Conservation (phyloP, 768 basidiomycete species). For the Psilocybe cubensis region DNA sequence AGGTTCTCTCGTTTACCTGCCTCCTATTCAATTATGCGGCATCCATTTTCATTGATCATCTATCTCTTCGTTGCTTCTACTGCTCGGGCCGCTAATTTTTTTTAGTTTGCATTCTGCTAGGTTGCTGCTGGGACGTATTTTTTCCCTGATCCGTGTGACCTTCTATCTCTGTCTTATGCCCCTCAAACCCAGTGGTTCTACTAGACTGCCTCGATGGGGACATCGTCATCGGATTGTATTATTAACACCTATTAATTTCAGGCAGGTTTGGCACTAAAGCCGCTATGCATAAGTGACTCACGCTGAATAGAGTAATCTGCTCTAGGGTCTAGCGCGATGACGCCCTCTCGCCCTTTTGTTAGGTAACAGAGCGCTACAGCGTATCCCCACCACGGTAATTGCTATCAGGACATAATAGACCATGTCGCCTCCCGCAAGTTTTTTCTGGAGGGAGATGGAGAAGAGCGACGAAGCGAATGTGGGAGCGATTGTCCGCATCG, state of each 20-base stretch:
- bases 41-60: neutral
- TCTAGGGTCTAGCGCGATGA: neutral
- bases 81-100: neutral
- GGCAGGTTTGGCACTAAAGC: too few relatives aligned
- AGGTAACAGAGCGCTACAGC: neutral
- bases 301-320: too few relatives aligned
- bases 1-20: neutral
- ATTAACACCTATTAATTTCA: neutral
- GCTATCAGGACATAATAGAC: constrained; percentile 43
- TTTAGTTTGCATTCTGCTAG: neutral
- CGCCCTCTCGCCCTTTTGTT: neutral
- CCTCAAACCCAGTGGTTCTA: too few relatives aligned
- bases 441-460: constrained; percentile 49
- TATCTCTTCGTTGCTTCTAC: neutral
- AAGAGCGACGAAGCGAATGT: constrained; percentile 60
- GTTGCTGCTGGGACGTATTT: neutral
- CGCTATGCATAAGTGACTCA: too few relatives aligned
- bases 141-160: neutral
- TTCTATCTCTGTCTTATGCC: constrained; percentile 24
- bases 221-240: neutral
- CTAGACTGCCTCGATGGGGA: neutral
- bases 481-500: constrained; percentile 56
- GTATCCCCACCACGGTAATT: constrained; percentile 18
- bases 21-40: neutral
- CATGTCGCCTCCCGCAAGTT: constrained; percentile 50